phyloP scores from a whole-genome alignment of 78 protist species.

The Chrysochromulina parva region DNA sequence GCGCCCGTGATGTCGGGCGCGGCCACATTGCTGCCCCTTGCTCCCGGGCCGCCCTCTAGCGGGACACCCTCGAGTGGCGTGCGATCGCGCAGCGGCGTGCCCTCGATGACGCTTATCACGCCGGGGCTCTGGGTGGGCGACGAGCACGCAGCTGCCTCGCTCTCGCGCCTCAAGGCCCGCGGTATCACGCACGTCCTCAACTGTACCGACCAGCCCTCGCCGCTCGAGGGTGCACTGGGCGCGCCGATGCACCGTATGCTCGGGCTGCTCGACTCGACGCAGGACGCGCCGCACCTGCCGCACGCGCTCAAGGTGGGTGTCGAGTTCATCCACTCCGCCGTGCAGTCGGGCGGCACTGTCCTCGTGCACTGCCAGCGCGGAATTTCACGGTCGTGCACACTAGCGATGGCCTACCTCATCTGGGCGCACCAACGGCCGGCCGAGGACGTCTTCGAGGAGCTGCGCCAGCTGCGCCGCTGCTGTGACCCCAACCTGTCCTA shows the following conservation, averaged over 20 bases:
- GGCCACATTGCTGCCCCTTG: no score
- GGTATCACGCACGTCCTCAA: conserved; percentile 11
- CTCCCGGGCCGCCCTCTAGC: no score
- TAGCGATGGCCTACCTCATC: background rate
- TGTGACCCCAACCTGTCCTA: background rate
- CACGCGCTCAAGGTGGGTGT: background rate
- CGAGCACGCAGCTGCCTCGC: background rate
- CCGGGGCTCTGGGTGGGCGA: background rate
- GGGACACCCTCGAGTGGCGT: no score
- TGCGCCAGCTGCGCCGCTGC: background rate
- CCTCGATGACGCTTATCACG: background rate
- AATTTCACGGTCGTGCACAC: background rate
- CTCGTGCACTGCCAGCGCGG: conserved; percentile 14
- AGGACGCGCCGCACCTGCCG: background rate
- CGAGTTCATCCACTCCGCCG: background rate
- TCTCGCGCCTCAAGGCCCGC: background rate
- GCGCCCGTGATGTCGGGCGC: no score
- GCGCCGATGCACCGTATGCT: background rate
- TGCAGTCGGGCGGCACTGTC: background rate
- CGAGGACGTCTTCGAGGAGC: background rate
- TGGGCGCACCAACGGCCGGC: background rate
- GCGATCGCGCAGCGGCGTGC: no score
- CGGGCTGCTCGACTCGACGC: background rate
- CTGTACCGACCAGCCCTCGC: background rate
- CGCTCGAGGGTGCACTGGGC: background rate